These are phyloP conservation scores for Mortierella sp. DNA, from an alignment of 371 early-diverging fungal species.

Conservation along the genomic window DNA sequence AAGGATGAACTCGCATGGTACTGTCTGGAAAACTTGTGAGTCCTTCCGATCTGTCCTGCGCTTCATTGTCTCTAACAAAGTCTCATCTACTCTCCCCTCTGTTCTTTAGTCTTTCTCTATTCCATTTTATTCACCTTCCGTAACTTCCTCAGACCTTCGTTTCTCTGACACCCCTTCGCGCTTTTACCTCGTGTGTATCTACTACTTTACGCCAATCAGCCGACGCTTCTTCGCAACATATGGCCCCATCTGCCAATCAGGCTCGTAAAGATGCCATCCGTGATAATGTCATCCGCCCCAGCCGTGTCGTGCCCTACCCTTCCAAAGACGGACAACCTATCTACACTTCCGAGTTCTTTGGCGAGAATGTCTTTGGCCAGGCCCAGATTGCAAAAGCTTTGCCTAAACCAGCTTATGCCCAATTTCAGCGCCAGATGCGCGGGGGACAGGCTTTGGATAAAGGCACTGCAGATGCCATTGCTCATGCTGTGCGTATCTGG, in stretches of 20 bases:
- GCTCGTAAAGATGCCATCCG: conserved; percentile 59
- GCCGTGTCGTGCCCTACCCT: conserved; percentile 78
- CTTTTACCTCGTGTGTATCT: too few relatives aligned
- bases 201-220: background rate
- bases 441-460: conserved; percentile 90
- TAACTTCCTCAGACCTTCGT: too few relatives aligned
- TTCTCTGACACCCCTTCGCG: too few relatives aligned
- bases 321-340: conserved; percentile 70
- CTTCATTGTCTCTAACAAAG: too few relatives aligned
- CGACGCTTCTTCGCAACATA: too few relatives aligned
- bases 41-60: too few relatives aligned
- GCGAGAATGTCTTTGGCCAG: conserved; percentile 89
- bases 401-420: conserved; percentile 93
- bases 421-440: conserved; percentile 85
- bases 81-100: too few relatives aligned
- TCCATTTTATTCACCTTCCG: too few relatives aligned
- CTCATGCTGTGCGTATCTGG: conserved; percentile 97
- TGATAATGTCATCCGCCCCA: conserved; percentile 59
- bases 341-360: conserved; percentile 89
- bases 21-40: too few relatives aligned
- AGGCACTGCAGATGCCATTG: conserved; percentile 95
- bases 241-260: conserved; percentile 48
- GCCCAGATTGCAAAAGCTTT: conserved; percentile 84
- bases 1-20: too few relatives aligned
- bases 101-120: too few relatives aligned